Base-by-base conservation (phyloP, 164 flowering plant species). In the Vitis rupestris region DNA sequence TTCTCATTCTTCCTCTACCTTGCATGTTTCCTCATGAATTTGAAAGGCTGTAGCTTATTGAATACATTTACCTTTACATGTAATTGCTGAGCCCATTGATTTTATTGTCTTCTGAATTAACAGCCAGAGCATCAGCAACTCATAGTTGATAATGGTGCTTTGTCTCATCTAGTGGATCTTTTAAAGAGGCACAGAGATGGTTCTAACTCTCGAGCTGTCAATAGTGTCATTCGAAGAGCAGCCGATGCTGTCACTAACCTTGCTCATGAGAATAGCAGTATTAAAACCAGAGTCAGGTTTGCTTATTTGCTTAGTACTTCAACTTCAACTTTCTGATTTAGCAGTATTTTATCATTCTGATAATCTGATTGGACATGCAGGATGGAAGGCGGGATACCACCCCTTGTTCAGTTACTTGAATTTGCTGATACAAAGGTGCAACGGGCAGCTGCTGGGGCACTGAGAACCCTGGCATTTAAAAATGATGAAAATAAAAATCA, bases 91-190 rank as follows among this genome's bases (percentile, higher is more conserved):
- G 29, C 48, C 19, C 56, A 11, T 54, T 56, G 8, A 66, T 55
- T 9, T 29, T 2, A 57, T 8, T 53, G 9, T 70, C 48, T 48
- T 60, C 31, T 14, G 12, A 74, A 66, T 73, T 62, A 52, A 83
- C 97, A 96, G 99, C 99, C 98, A 23, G 99, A 96, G 82, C 91
- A 92, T 76, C 99, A 96, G 73, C 97, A 90, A 69, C 91, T 92
- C 50, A 90, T 96, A 55, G 98, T 92, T 58, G 97, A 96, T 70
- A 82, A 86, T 61, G 99, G 98, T 68, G 99, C 99, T 19, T 82
- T 96, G 74, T 73, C 93, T 30, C 93, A 83, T 86, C 97, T 96
- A 58, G 98, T 96, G 66, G 78, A 75, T 68, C 79, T 96, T 57
- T 79, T 96, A 67, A 92, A 83, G 83, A 82, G 94, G 65, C 87